These are phyloP conservation scores for Candida vaughaniae DNA, from an alignment of 805 yeast genomes.

Conservation along the genomic window DNA sequence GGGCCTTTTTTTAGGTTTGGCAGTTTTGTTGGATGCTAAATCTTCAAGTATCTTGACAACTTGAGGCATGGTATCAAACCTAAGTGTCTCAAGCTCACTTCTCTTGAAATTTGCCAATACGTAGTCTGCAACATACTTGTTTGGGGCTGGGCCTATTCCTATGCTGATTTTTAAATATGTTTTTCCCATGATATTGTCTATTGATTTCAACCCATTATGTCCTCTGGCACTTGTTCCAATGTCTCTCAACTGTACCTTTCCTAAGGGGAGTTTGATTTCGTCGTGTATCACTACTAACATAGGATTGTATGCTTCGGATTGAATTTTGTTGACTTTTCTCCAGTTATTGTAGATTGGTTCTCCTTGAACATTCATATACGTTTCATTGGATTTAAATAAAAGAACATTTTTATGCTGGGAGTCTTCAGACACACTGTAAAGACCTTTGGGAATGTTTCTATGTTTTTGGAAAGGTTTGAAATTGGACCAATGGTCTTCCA, in stretches of 20 bases:
- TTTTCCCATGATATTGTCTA: constrained; percentile 47
- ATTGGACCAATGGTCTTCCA: constrained; percentile 21
- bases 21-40: too few species aligned
- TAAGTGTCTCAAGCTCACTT: constrained; percentile 43
- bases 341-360: constrained; percentile 50
- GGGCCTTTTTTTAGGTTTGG: too few species aligned
- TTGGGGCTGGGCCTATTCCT: constrained; percentile 72
- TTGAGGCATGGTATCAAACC: constrained; percentile 38
- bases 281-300: constrained; percentile 68
- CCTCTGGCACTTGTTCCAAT: constrained; percentile 70
- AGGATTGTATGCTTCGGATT: constrained; percentile 26
- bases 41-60: constrained; percentile 4
- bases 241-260: constrained; percentile 61
- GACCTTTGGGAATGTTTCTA: constrained; percentile 20
- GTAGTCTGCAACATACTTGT: constrained; percentile 52
- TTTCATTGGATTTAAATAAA: constrained; percentile 47
- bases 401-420: constrained; percentile 29
- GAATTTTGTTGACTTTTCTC: constrained; percentile 30
- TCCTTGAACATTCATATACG: constrained; percentile 75
- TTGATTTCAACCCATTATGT: constrained; percentile 76
- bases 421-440: constrained; percentile 19
- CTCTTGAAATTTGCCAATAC: constrained; percentile 57
- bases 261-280: constrained; percentile 66
- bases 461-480: constrained; percentile 20
- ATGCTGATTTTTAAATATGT: constrained; percentile 65